Conservation (phyloP, 192 early-diverging fungal species). For the Jimgerdemannia flammicorona region DNA sequence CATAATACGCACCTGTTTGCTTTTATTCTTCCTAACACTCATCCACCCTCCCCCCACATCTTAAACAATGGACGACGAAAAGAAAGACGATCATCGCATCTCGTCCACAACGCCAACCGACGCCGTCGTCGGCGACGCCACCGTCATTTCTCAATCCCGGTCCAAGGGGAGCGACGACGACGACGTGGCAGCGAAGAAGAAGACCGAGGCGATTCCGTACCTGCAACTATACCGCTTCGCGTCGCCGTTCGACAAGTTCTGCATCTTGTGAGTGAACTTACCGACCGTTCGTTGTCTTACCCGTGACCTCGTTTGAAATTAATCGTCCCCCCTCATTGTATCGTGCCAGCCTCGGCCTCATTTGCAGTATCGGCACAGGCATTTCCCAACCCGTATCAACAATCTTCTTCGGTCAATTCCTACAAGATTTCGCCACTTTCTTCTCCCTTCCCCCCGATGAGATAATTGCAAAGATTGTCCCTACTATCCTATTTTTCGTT, state of each 20-base stretch:
- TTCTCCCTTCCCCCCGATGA: slow-evolving; percentile 3
- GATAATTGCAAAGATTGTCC: slow-evolving; percentile 7
- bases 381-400: slow-evolving; percentile 26
- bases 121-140: background rate
- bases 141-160: background rate
- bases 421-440: slow-evolving; percentile 14
- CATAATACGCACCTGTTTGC: no score
- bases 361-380: slow-evolving; percentile 23
- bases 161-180: background rate
- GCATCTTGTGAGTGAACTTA: slow-evolving; percentile 15
- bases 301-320: background rate
- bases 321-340: background rate
- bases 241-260: slow-evolving; percentile 40
- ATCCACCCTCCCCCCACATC: no score
- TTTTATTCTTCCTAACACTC: no score
- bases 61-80: no score
- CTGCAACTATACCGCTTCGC: slow-evolving; percentile 69
- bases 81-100: no score
- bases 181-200: slow-evolving; percentile 18
- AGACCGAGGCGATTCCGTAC: slow-evolving; percentile 47
- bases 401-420: slow-evolving; percentile 27
- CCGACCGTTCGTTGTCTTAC: background rate
- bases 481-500: slow-evolving; percentile 42
- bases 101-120: background rate
- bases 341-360: slow-evolving; percentile 21